Evolutionary conservation across 169 alveolate species (phyloP).

Genomic region (Plasmodium chabaudi): DNA sequence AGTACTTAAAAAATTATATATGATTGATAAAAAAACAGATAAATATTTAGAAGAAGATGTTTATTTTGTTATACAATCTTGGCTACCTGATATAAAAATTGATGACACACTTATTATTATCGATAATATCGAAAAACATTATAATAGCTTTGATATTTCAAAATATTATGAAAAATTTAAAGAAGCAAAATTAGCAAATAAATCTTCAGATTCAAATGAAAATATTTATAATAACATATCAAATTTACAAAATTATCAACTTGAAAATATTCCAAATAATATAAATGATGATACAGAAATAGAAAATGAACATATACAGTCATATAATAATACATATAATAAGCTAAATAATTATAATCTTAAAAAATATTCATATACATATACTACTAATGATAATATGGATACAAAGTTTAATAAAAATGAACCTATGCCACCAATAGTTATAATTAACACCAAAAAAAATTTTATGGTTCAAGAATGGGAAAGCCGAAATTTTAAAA

Average conservation of each 20-base stretch:
- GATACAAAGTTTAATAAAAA: conserved; percentile 46
- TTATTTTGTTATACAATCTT: conserved; percentile 54
- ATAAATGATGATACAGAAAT: conserved; percentile 60
- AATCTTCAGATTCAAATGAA: conserved; percentile 2
- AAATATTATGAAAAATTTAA: conserved; percentile 63
- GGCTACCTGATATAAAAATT: conserved; percentile 71
- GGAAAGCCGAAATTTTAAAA: conserved; percentile 65
- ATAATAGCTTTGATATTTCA: conserved; percentile 54
- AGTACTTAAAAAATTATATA: conserved; percentile 54
- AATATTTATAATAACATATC: no score
- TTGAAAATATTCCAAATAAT: conserved; percentile 61
- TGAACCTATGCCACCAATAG: conserved; percentile 73
- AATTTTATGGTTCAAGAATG: conserved; percentile 65
- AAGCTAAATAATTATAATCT: conserved; percentile 46
- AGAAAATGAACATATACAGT: conserved; percentile 49
- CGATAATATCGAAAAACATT: conserved; percentile 53
- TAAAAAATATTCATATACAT: conserved; percentile 56
- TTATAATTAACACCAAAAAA: conserved; percentile 54
- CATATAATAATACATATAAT: conserved; percentile 60
- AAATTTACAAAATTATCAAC: conserved; percentile 14
- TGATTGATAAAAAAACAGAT: conserved; percentile 62
- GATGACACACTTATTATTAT: conserved; percentile 62
- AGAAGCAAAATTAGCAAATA: conserved; percentile 25
- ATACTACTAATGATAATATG: conserved; percentile 54
- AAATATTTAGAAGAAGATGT: conserved; percentile 66